Evolutionary conservation across 345 rosid genomes (phyloP).

Genomic region (Jatropha curcas): DNA sequence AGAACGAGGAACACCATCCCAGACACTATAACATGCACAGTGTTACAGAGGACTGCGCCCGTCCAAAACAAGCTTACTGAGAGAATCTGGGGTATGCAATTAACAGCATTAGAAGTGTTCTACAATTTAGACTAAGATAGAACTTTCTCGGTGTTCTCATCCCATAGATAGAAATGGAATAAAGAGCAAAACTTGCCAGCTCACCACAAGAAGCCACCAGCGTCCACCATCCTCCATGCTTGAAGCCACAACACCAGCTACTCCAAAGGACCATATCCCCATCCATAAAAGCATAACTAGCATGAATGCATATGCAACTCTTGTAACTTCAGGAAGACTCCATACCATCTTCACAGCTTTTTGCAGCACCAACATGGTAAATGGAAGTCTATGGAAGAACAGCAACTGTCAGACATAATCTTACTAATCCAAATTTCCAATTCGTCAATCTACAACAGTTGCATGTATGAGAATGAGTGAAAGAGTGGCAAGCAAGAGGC

Average conservation of each 20-base stretch:
- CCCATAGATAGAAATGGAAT: slow-evolving; percentile 28
- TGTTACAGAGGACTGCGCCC: slow-evolving; percentile 91
- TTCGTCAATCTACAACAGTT: background rate
- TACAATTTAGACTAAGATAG: slow-evolving; percentile 5
- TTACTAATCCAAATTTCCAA: slow-evolving; percentile 11
- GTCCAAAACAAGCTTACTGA: slow-evolving; percentile 97
- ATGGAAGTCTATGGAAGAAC: slow-evolving; percentile 68
- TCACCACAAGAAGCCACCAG: slow-evolving; percentile 99
- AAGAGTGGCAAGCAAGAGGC: background rate
- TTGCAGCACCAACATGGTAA: slow-evolving; percentile 74
- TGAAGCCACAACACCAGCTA: slow-evolving; percentile 89
- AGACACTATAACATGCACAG: slow-evolving; percentile 93
- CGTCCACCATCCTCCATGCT: slow-evolving; percentile 60
- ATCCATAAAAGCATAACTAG: slow-evolving; percentile 82
- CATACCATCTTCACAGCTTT: slow-evolving; percentile 86
- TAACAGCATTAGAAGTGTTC: slow-evolving; percentile 24
- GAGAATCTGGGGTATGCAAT: slow-evolving; percentile 63
- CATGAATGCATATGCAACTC: slow-evolving; percentile 81
- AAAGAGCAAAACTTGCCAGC: slow-evolving; percentile 89
- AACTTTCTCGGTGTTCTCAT: slow-evolving; percentile 25
- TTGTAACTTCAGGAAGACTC: slow-evolving; percentile 83
- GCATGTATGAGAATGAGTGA: background rate
- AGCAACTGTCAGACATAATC: slow-evolving; percentile 26
- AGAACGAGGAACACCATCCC: slow-evolving; percentile 94
- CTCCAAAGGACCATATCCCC: slow-evolving; percentile 90